Base-by-base conservation (phyloP, 2,329 filamentous ascomycete species). In the Conoideocrella luteorostrata region DNA sequence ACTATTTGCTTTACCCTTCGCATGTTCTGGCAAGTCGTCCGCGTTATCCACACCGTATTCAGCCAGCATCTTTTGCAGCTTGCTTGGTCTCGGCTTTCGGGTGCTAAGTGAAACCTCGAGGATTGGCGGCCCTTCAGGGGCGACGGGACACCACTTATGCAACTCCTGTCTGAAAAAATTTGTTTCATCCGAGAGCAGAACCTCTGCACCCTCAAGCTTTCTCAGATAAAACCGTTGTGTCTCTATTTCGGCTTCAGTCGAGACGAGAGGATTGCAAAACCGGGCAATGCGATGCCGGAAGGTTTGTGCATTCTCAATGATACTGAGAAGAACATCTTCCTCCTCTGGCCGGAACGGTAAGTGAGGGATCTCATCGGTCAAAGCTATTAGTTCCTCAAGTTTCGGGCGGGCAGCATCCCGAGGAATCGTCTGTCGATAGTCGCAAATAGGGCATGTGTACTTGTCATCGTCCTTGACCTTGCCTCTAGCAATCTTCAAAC, bases 401-500 rank as follows among this genome's bases (percentile, higher is more conserved):
- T 96, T 97, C 0, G 93, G 93, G 22, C 93, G 84, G 18, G 93
- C 89, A 20, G 93, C 93, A 70, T 98, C 93, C 36, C 93, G 87
- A 21, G 93, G 93, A 42, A 98, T 97, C 68, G 91, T 94, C 59
- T 96, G 86, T 15, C 93, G 84, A 81, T 90, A 96, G 62, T 98
- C 93, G 61, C 93, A 98, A 49, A 98, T 95, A 0, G 93, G 93
- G 57, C 93, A 98, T 1, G 91, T 97, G 61, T 96, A 98, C 62
- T 95, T 95, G 60, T 97, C 93, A 50, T 95, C 91, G 59, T 97
- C 93, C 67, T 97, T 97, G 56, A 98, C 88, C 61, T 97, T 98
- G 41, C 93, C 93, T 39, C 93, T 81, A 3, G 93, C 93, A 58
- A 98, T 96, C 70, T 98, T 98, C 29, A 98, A 74, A 57, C 93